Base-by-base conservation (phyloP, 1,284 basidiomycete species). In the Cutaneotrichosporon spelunceum region DNA sequence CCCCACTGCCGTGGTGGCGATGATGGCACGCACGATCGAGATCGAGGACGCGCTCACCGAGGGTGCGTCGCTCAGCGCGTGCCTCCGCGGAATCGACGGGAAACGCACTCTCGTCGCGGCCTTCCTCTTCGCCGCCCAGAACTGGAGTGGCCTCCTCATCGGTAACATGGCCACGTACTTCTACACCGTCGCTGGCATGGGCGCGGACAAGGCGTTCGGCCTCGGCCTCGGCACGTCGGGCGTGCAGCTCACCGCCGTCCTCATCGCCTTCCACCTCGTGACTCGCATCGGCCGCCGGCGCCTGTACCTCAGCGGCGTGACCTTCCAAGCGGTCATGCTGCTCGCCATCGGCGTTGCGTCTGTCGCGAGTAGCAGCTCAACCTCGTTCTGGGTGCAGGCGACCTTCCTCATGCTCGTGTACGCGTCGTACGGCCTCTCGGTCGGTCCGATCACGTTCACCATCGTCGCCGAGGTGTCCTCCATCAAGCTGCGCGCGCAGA, bases 191-290 rank as follows among this genome's bases (percentile, higher is more conserved):
- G 71, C 73, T 21, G 73, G 80, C 26, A 71, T 81, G 57, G 54
- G 53, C 36, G 66, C 65, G 48, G 63, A 72, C 49, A 61, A 54
- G 23, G 68, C 71, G 3, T 75, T 73, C 55, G 71, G 68, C 13
- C 63, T 75, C 3, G 72, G 72, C 57, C 64, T 75, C 29, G 68
- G 71, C 65, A 73, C 69, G 23, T 71, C 75, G 33, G 64, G 70
- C 36, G 64, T 77, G 24, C 70, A 78, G 50, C 64, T 75, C 59
- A 52, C 81, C 59, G 65, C 70, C 59, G 71, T 77, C 54, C 73
- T 74, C 26, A 53, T 63, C 39, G 76, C 71, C 3, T 81, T 80
- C 80, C 74, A 72, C 70, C 27, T 75, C 9, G 70, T 66, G 10
- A 68, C 68, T 21, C 70, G 69, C 57, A 29, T 70, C 55, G 77